phyloP scores from a whole-genome alignment of 2,329 filamentous ascomycete genomes.

The Scedosporium apiospermum region DNA sequence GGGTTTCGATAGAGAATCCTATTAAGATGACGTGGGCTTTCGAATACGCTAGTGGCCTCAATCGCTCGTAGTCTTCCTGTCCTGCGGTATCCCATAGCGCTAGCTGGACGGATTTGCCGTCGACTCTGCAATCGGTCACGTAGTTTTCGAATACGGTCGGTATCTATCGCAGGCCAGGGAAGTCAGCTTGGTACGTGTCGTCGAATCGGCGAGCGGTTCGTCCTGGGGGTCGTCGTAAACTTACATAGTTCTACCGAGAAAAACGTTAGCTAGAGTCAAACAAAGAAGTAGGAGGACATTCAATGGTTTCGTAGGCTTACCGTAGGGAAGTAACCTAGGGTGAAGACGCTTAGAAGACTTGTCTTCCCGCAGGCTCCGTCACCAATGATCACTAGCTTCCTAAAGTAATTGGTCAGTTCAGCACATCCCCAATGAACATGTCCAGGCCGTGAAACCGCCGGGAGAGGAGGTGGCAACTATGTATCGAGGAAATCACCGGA shows the following conservation, averaged over 20 bases:
- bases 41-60: slow-evolving; percentile 89
- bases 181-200: neutral
- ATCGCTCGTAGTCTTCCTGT: slow-evolving; percentile 95
- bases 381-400: slow-evolving; percentile 94
- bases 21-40: slow-evolving; percentile 97
- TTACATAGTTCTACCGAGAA: slow-evolving; percentile 46
- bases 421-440: neutral
- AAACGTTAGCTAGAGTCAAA: slow-evolving; percentile 14
- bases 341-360: slow-evolving; percentile 94
- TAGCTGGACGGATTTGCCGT: slow-evolving; percentile 96
- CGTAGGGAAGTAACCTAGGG: slow-evolving; percentile 92
- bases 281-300: slow-evolving; percentile 9
- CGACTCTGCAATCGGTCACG: slow-evolving; percentile 95
- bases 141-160: slow-evolving; percentile 99
- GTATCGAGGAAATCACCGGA: neutral
- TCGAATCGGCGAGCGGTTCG: neutral
- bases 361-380: slow-evolving; percentile 98
- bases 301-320: slow-evolving; percentile 44
- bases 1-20: slow-evolving; percentile 89
- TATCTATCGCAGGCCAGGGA: slow-evolving; percentile 43
- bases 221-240: slow-evolving; percentile 14
- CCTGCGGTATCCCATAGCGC: slow-evolving; percentile 99
- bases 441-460: neutral
- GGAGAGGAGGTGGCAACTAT: neutral
- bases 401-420: slow-evolving; percentile 24